A percentile compares a stretch with the other conserved stretches of the same genome.
phyloP scores from a whole-genome alignment of 78 protist genomes.

The Cavenderia fasciculata region DNA sequence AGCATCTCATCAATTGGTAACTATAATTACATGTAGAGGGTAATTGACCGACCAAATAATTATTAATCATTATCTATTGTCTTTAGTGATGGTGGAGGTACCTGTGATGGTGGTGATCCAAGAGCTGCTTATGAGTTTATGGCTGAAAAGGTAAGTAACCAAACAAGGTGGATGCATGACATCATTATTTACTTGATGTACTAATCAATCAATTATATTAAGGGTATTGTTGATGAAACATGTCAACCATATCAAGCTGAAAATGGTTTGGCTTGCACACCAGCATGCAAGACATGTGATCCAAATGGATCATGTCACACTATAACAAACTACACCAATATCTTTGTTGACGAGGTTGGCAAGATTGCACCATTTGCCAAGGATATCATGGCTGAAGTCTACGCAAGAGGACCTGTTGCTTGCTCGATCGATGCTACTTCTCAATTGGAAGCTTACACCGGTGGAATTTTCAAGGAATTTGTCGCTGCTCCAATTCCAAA shows the following conservation, averaged over 20 bases:
- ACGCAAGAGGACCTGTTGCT: conserved; percentile 85
- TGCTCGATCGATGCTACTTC: conserved; percentile 74
- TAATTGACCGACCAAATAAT: no score
- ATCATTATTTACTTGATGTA: no score
- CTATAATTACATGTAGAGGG: no score
- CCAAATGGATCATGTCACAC: conserved; percentile 35
- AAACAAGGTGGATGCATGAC: no score
- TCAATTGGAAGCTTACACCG: conserved; percentile 46
- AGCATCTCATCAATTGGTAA: conserved; percentile 80
- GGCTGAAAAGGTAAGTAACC: no score
- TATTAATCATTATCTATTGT: no score
- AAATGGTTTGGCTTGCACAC: conserved; percentile 53
- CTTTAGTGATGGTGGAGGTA: conserved; percentile 68
- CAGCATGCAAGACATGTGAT: conserved; percentile 22
- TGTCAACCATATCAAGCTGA: conserved; percentile 65
- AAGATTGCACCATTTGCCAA: conserved; percentile 51
- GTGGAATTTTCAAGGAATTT: conserved; percentile 71
- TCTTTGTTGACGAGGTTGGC: conserved; percentile 42
- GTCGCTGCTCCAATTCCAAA: conserved; percentile 40
- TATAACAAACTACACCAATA: conserved; percentile 11
- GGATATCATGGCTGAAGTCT: conserved; percentile 85
- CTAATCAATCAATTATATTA: no score
- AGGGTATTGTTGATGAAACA: conserved; percentile 71
- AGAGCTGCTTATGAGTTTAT: conserved; percentile 20
- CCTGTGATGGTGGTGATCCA: conserved; percentile 80